Evolutionary conservation across 208 protist genomes (phyloP), one percentile per base, ranked within the genome.

Genomic region (Leishmania major): DNA sequence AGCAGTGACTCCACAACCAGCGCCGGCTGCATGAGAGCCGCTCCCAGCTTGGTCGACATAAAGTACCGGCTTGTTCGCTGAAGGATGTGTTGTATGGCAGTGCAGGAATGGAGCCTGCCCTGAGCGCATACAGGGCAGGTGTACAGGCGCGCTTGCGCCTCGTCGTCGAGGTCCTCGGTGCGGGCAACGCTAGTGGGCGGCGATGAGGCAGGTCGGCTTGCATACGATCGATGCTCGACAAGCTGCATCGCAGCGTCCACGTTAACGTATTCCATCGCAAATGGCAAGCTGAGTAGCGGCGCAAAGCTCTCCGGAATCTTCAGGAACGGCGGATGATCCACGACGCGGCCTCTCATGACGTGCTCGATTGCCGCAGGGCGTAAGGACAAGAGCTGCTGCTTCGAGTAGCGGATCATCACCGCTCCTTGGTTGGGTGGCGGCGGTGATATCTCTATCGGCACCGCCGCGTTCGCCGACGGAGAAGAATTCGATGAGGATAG

Each of bases 1-100:
- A 97, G 66, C 49, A 93, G 84, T 25, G 87, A 87, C 81, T 84
- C 89, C 11, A 97, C 87, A 37, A 97, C 95, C 25, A 94, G 82
- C 8, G 82, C 78, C 1, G 89, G 83, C 83, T 97, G 95, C 60
- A 96, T 82, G 45, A 97, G 82, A 22, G 82, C 88, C 10, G 89
- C 84, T 0, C 89, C 87, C 22, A 88, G 83, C 75, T 82, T 88
- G 35, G 78, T 92, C 5, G 79, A 83, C 64, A 93, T 79, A 19
- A 84, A 84, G 22, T 85, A 82, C 37, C 83, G 84, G 17, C 78
- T 83, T n/a, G 81, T 84, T 28, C 80, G 78, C 13, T 83, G 70
- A 1, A 95, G 67, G 25, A 94, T 70, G 0, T 62, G 80, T 3
- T 86, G 69, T 0, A 95, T 47, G 0, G 83, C 75, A 2, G 76